Percentiles rank a stretch among this genome's conserved stretches.
These are phyloP conservation scores for Epichloe hybrida DNA, from an alignment of 2,329 filamentous ascomycete genomes.

Conservation along the genomic window DNA sequence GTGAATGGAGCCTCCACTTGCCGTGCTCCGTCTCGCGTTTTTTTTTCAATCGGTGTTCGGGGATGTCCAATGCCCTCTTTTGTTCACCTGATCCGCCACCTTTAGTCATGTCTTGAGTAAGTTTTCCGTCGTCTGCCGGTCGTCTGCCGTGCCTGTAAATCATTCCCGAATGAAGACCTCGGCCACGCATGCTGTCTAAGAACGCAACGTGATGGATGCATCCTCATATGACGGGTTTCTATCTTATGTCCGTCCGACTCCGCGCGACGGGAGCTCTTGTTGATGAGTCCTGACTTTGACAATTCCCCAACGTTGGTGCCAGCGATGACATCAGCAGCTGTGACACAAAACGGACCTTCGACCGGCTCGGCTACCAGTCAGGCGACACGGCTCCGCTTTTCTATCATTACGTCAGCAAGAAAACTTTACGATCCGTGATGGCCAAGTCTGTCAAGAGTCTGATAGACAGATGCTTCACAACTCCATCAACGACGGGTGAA, in stretches of 20 bases:
- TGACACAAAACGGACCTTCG: too few species aligned
- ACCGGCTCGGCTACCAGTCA: not conserved
- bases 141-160: not conserved
- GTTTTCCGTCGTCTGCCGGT: too few species aligned
- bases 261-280: not conserved
- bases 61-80: not conserved
- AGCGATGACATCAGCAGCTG: too few species aligned
- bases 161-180: not conserved
- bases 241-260: not conserved
- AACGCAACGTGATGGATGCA: not conserved
- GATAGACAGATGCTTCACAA: not conserved
- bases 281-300: too few species aligned
- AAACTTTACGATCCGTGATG: slow-evolving; percentile 8
- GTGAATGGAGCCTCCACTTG: not conserved
- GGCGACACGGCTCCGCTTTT: not conserved
- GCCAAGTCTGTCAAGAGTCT: not conserved
- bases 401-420: slow-evolving; percentile 9
- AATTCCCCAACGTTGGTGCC: too few species aligned
- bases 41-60: not conserved
- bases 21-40: not conserved
- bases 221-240: too few species aligned
- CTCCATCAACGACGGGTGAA: slow-evolving; percentile 4
- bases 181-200: not conserved
- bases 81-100: too few species aligned
- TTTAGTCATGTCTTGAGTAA: too few species aligned